These are phyloP conservation scores for Hawksworthiomyces lignivorus DNA, from an alignment of 2,329 filamentous ascomycete genomes.

Conservation along the genomic window DNA sequence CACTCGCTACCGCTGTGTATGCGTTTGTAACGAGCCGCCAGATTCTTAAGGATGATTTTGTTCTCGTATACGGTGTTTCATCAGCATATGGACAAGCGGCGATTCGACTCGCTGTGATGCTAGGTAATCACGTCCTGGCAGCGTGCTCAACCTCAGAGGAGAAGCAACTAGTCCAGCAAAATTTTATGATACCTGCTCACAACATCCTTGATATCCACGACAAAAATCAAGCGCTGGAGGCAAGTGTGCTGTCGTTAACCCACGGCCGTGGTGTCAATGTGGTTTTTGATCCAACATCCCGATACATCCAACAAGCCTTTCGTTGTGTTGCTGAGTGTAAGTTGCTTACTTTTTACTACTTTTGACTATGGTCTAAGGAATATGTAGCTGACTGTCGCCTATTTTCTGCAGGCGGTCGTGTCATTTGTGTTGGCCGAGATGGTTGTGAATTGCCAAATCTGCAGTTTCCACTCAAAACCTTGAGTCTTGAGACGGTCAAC, in stretches of 20 bases:
- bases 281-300: slow-evolving; percentile 38
- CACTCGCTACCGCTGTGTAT: slow-evolving; percentile 35
- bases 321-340: slow-evolving; percentile 23
- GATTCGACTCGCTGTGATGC: slow-evolving; percentile 28
- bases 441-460: background rate
- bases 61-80: slow-evolving; percentile 36
- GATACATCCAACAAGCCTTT: slow-evolving; percentile 21
- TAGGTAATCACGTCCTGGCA: slow-evolving; percentile 27
- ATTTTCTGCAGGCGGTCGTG: slow-evolving; percentile 9
- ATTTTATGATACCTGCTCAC: slow-evolving; percentile 16
- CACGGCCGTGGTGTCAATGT: slow-evolving; percentile 30
- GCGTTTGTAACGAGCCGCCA: slow-evolving; percentile 26
- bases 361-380: too few species aligned
- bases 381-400: too few species aligned
- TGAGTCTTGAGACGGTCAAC: slow-evolving; percentile 18
- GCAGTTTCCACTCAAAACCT: slow-evolving; percentile 9
- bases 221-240: background rate
- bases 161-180: slow-evolving; percentile 25
- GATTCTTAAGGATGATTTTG: slow-evolving; percentile 21
- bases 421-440: slow-evolving; percentile 9
- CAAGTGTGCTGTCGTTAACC: slow-evolving; percentile 24
- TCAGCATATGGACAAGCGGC: slow-evolving; percentile 37
- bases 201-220: slow-evolving; percentile 30
- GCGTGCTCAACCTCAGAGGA: slow-evolving; percentile 32
- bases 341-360: too few species aligned